These are phyloP conservation scores for Pseudogymnoascus sp. DNA, from an alignment of 2,329 filamentous ascomycete species.

Conservation along the genomic window DNA sequence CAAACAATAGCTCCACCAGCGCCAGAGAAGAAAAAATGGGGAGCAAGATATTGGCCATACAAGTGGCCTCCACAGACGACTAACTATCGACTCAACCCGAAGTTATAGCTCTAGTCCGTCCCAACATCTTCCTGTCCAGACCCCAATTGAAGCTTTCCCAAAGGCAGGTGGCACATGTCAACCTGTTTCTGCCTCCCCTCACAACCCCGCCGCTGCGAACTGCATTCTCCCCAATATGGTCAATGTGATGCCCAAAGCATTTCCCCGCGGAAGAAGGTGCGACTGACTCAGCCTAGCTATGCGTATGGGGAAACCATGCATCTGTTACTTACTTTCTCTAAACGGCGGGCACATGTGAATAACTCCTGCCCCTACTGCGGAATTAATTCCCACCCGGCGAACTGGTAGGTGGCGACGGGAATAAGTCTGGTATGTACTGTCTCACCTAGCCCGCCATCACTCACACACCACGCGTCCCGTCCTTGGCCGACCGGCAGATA, in stretches of 20 bases:
- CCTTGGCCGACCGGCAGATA: neutral
- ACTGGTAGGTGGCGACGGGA: neutral
- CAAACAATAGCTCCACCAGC: neutral
- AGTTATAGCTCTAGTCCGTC: neutral
- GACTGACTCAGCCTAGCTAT: neutral
- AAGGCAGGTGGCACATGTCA: neutral
- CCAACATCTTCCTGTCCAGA: neutral
- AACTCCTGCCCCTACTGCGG: neutral
- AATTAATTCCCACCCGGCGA: neutral
- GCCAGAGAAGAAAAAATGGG: neutral
- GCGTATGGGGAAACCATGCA: neutral
- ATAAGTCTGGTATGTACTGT: neutral
- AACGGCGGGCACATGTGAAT: neutral
- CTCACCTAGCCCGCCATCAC: neutral
- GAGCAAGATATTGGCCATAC: neutral
- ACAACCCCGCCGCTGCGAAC: neutral
- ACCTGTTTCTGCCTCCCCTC: neutral
- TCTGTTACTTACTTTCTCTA: neutral
- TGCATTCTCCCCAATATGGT: neutral
- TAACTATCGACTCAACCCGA: neutral
- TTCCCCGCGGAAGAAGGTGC: neutral
- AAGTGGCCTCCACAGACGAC: neutral
- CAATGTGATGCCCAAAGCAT: neutral
- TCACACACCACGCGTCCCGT: too few species aligned
- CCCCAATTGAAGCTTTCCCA: neutral